phyloP scores from a whole-genome alignment of 2,329 filamentous ascomycete genomes.

The Colletotrichum sojae region DNA sequence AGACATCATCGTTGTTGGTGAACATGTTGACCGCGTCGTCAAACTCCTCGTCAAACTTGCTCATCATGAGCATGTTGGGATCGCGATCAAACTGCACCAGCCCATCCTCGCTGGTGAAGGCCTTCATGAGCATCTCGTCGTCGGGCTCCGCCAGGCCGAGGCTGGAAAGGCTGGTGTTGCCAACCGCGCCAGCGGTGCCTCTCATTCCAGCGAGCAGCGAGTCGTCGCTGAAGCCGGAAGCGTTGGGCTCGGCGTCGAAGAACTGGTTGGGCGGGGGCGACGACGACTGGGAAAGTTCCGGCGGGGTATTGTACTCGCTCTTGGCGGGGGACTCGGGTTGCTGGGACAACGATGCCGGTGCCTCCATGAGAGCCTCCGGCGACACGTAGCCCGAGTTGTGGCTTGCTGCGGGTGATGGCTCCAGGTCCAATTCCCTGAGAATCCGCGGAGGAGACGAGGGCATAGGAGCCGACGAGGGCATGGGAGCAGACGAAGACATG shows the following conservation, averaged over 20 bases:
- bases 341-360: slow-evolving; percentile 47
- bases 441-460: slow-evolving; percentile 47
- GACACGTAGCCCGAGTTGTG: slow-evolving; percentile 63
- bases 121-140: slow-evolving; percentile 62
- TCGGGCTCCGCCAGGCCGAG: slow-evolving; percentile 55
- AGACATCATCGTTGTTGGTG: slow-evolving; percentile 64
- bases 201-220: slow-evolving; percentile 46
- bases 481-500: slow-evolving; percentile 61
- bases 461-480: slow-evolving; percentile 60
- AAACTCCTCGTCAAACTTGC: slow-evolving; percentile 69
- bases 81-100: slow-evolving; percentile 62
- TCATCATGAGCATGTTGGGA: slow-evolving; percentile 63
- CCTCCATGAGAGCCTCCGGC: slow-evolving; percentile 60
- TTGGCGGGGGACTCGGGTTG: slow-evolving; percentile 64
- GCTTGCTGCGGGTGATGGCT: slow-evolving; percentile 59
- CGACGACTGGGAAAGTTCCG: slow-evolving; percentile 72
- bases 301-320: slow-evolving; percentile 71
- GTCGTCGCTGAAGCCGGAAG: slow-evolving; percentile 48
- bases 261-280: slow-evolving; percentile 67
- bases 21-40: slow-evolving; percentile 66
- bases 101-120: slow-evolving; percentile 59
- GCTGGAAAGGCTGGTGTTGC: slow-evolving; percentile 36
- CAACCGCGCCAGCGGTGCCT: slow-evolving; percentile 20
- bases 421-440: slow-evolving; percentile 51
- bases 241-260: slow-evolving; percentile 62